These are phyloP conservation scores for Elongisporangium undulatum DNA, from an alignment of 352 stramenopile genomes.

Conservation along the genomic window DNA sequence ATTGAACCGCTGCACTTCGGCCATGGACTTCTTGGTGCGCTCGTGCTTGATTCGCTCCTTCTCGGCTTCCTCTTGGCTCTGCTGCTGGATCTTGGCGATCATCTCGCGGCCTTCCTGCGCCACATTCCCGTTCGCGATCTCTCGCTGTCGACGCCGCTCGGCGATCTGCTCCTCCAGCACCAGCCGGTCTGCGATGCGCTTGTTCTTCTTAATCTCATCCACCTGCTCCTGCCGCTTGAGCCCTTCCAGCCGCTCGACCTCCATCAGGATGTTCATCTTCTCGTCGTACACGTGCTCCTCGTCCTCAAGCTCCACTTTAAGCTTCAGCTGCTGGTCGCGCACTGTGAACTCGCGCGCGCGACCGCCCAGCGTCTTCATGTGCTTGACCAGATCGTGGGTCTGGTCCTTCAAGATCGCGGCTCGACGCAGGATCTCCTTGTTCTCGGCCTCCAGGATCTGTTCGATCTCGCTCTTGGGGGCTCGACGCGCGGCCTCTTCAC, in stretches of 20 bases:
- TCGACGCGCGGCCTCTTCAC: conserved; percentile 49
- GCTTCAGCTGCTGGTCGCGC: conserved; percentile 88
- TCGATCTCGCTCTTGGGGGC: conserved; percentile 78
- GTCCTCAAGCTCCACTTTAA: conserved; percentile 59
- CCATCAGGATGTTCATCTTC: conserved; percentile 94
- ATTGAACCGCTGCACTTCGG: conserved; percentile 73
- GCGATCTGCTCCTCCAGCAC: conserved; percentile 88
- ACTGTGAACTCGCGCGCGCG: conserved; percentile 93
- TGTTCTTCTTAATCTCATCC: conserved; percentile 87
- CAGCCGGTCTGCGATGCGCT: conserved; percentile 74
- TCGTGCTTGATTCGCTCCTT: conserved; percentile 66
- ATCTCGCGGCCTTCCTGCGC: conserved; percentile 88
- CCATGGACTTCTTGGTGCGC: conserved; percentile 51
- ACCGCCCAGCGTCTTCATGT: conserved; percentile 91
- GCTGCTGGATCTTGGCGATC: conserved; percentile 76
- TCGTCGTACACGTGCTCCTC: conserved; percentile 89
- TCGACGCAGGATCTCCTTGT: conserved; percentile 48
- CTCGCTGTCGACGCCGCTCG: conserved; percentile 42
- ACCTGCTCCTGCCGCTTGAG: conserved; percentile 88
- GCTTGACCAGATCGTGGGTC: conserved; percentile 90
- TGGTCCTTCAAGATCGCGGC: conserved; percentile 65
- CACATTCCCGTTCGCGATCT: conserved; percentile 32
- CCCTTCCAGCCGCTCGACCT: conserved; percentile 91
- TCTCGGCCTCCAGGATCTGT: conserved; percentile 67
- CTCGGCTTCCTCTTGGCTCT: conserved; percentile 62